Percentiles rank a stretch among this genome's conserved stretches.
These are phyloP conservation scores for Eimeria necatrix DNA, from an alignment of 169 alveolate genomes.

Conservation along the genomic window DNA sequence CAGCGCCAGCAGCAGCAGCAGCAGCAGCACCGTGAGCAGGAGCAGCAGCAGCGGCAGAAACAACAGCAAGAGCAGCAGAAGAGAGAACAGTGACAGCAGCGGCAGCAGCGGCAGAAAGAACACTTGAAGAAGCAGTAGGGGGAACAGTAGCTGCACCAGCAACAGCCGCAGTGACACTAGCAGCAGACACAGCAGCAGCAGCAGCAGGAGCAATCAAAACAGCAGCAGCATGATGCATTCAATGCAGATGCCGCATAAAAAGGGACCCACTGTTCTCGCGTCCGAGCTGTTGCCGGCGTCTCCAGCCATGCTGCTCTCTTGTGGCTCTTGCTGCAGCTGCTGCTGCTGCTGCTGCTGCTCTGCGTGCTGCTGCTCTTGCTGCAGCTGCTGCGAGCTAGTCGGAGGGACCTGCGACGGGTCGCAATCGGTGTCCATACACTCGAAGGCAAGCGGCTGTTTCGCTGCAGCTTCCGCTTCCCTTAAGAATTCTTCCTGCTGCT, in stretches of 20 bases:
- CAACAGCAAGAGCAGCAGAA: background rate
- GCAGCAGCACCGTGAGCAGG: slow-evolving; percentile 7
- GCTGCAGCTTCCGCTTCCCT: slow-evolving; percentile 32
- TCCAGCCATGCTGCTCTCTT: background rate
- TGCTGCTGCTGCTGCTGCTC: slow-evolving; percentile 42
- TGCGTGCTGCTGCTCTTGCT: background rate
- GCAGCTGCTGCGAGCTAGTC: background rate
- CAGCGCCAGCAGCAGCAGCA: slow-evolving; percentile 13
- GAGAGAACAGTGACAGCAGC: no score
- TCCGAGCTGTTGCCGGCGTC: slow-evolving; percentile 4
- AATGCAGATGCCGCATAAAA: background rate
- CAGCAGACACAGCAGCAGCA: background rate
- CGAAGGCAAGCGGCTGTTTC: slow-evolving; percentile 4
- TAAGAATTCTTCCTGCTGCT: slow-evolving; percentile 36
- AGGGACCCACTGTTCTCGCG: background rate
- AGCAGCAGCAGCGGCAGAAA: background rate
- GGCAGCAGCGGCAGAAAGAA: background rate
- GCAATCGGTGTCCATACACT: slow-evolving; percentile 59
- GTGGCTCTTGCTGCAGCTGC: background rate
- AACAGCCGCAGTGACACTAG: background rate
- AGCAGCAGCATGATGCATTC: background rate
- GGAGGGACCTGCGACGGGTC: background rate
- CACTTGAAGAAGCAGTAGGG: no score
- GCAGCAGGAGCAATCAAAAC: background rate
- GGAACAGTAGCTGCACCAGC: background rate